Conservation (phyloP, 192 early-diverging fungal species). For the Bifiguratus adelaidae region DNA sequence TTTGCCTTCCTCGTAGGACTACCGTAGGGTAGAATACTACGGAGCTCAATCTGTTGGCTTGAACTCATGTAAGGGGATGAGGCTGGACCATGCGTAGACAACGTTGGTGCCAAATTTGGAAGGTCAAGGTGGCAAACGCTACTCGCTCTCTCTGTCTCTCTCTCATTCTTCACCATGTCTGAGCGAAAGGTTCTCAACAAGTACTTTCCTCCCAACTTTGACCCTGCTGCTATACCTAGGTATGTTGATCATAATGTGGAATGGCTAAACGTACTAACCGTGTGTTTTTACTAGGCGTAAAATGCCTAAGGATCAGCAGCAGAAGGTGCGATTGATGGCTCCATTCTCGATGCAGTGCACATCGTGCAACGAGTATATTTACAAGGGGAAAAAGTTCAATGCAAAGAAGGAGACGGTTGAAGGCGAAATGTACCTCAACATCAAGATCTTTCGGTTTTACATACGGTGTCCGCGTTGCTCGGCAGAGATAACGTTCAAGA, state of each 20-base stretch:
- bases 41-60: background rate
- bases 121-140: background rate
- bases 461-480: constrained; percentile 89
- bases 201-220: constrained; percentile 96
- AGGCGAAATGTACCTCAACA: constrained; percentile 58
- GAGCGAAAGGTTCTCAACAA: constrained; percentile 96
- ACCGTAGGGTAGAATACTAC: too few relatives aligned
- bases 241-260: background rate
- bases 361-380: constrained; percentile 94
- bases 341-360: constrained; percentile 98
- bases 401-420: constrained; percentile 85
- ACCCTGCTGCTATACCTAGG: constrained; percentile 67
- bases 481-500: constrained; percentile 97
- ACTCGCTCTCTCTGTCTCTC: background rate
- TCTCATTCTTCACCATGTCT: constrained; percentile 40
- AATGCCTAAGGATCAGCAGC: constrained; percentile 70
- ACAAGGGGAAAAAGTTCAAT: constrained; percentile 98
- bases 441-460: constrained; percentile 74
- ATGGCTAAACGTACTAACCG: too few relatives aligned
- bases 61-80: background rate
- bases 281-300: constrained; percentile 47
- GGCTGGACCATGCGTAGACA: background rate
- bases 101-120: background rate
- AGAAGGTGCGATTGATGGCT: constrained; percentile 96
- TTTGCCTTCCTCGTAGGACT: too few relatives aligned